Conservation (phyloP, 1,139 yeast species). For the Candida gigantensis region DNA sequence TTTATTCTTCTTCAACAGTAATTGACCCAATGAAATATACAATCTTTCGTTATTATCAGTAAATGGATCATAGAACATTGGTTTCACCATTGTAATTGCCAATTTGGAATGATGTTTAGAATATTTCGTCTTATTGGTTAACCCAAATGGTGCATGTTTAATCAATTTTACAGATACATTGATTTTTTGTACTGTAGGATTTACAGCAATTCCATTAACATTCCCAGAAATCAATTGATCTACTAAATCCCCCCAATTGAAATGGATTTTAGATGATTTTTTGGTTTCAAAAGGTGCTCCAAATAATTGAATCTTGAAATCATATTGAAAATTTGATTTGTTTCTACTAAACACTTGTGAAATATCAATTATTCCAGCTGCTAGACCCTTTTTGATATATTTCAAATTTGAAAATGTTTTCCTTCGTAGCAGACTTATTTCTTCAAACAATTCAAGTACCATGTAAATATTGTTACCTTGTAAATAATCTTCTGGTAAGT, state of each 20-base stretch:
- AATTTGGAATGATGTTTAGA: conserved; percentile 41
- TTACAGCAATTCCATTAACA: conserved; percentile 74
- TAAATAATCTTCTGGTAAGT: conserved; percentile 71
- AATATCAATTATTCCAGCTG: conserved; percentile 87
- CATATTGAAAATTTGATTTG: conserved; percentile 59
- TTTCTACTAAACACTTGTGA: conserved; percentile 73
- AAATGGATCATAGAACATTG: conserved; percentile 63
- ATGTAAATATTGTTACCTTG: conserved; percentile 63
- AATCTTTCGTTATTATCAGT: conserved; percentile 62
- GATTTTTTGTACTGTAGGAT: conserved; percentile 76
- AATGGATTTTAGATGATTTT: conserved; percentile 36
- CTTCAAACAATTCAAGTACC: conserved; percentile 69
- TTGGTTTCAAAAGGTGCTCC: conserved; percentile 75
- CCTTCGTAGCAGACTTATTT: conserved; percentile 39
- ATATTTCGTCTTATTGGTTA: conserved; percentile 30
- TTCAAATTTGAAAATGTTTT: conserved; percentile 30
- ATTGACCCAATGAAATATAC: conserved; percentile 57
- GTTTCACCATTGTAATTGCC: conserved; percentile 61
- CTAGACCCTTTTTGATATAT: conserved; percentile 73
- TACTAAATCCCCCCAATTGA: conserved; percentile 78
- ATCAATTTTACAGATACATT: conserved; percentile 75
- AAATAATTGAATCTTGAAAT: conserved; percentile 70
- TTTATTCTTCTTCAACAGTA: conserved; percentile 33
- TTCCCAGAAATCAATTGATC: conserved; percentile 80
- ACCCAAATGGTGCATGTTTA: conserved; percentile 46